Evolutionary conservation across 73 alveolate species (phyloP).

Genomic region (Effrenium voratum): DNA sequence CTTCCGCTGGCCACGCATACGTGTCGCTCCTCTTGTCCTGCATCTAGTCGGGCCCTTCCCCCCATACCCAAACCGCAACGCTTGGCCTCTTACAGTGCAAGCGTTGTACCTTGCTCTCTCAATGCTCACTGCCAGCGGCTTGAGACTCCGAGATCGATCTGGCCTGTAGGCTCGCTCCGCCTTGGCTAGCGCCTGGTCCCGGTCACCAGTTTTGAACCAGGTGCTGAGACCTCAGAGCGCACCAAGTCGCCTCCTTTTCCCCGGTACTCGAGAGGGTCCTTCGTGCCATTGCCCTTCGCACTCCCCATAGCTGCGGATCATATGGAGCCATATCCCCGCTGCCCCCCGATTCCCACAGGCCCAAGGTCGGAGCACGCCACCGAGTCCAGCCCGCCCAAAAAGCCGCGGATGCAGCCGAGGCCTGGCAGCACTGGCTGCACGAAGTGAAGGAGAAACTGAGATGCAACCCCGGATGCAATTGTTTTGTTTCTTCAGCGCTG

Average conservation of each 20-base stretch:
- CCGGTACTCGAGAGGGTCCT: too few relatives aligned
- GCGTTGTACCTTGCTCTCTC: too few relatives aligned
- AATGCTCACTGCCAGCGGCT: too few relatives aligned
- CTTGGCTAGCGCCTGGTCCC: conserved; percentile 55
- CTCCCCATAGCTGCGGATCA: background rate
- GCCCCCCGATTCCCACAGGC: background rate
- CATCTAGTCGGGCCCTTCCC: too few relatives aligned
- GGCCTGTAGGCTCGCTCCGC: conserved; percentile 84
- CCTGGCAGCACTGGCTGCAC: background rate
- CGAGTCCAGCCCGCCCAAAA: conserved; percentile 64
- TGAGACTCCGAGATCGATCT: background rate
- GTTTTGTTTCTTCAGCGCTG: background rate
- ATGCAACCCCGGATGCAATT: too few relatives aligned
- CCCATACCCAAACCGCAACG: too few relatives aligned
- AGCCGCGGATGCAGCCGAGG: conserved; percentile 86
- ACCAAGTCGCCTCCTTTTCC: too few relatives aligned
- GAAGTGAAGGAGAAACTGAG: background rate
- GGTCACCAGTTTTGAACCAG: conserved; percentile 37
- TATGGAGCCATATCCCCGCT: background rate
- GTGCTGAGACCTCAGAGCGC: conserved; percentile 44
- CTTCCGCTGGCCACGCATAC: too few relatives aligned
- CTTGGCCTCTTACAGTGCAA: too few relatives aligned
- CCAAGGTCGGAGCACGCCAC: conserved; percentile 6
- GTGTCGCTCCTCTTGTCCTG: too few relatives aligned
- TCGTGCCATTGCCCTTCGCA: background rate